Percentiles rank a stretch among this genome's conserved stretches.
Conservation (phyloP, 2,329 filamentous ascomycete species). For the Phialocephala sp. region DNA sequence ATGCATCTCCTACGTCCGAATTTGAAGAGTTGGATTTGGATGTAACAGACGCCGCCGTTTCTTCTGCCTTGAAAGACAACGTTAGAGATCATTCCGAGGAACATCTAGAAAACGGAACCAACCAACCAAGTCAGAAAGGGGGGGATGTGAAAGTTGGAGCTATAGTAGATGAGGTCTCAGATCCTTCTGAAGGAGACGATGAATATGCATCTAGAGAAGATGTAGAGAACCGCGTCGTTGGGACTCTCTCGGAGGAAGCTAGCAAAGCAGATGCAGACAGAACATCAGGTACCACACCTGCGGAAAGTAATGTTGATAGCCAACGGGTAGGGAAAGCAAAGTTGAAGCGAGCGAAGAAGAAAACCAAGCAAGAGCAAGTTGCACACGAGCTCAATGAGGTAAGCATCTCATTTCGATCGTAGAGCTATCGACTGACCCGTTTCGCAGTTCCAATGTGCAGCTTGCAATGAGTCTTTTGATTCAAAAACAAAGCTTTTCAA, state of each 20-base stretch:
- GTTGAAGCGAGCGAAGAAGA: constrained; percentile 56
- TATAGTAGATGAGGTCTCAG: constrained; percentile 26
- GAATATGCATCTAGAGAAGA: constrained; percentile 43
- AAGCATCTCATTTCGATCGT: constrained; percentile 9
- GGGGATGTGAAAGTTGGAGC: not conserved
- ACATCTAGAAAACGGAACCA: not conserved
- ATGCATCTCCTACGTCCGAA: constrained; percentile 28
- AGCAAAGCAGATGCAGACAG: not conserved
- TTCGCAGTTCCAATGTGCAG: constrained; percentile 55
- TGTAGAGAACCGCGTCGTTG: constrained; percentile 37
- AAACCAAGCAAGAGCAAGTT: constrained; percentile 44
- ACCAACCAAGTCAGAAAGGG: not conserved
- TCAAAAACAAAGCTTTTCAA: constrained; percentile 67
- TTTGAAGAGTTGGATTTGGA: constrained; percentile 31
- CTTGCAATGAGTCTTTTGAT: constrained; percentile 61
- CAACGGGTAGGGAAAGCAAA: constrained; percentile 57
- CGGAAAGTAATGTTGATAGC: constrained; percentile 18
- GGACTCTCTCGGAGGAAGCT: constrained; percentile 19
- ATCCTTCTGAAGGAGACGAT: constrained; percentile 34
- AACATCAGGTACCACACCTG: constrained; percentile 19
- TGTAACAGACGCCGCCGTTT: not conserved
- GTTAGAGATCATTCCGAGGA: not conserved
- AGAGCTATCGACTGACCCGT: constrained; percentile 6
- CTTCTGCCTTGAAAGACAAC: not conserved
- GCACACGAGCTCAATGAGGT: constrained; percentile 31